Evolutionary conservation across 768 basidiomycete species (phyloP).

Genomic region (Tubosaeta sp.): DNA sequence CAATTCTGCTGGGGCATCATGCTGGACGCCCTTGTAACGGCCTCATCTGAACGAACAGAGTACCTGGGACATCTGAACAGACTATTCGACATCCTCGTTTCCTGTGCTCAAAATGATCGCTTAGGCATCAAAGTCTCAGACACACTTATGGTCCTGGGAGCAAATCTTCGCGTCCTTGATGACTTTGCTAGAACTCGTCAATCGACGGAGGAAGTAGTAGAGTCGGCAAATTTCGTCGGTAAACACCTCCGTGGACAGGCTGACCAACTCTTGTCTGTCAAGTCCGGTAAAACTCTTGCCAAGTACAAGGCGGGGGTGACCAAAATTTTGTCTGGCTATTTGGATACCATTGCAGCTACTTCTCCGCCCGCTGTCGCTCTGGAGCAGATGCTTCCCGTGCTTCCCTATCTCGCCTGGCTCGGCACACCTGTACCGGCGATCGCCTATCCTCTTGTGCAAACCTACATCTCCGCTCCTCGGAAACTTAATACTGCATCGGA

Average conservation of each 20-base stretch:
- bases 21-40: conserved; percentile 49
- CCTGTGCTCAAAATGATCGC: conserved; percentile 33
- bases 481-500: conserved; percentile 35
- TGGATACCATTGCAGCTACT: conserved; percentile 8
- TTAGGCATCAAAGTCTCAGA: conserved; percentile 35
- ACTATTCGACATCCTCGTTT: conserved; percentile 41
- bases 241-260: conserved; percentile 7
- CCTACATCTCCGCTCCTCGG: conserved; percentile 39
- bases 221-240: conserved; percentile 26
- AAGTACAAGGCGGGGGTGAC: conserved; percentile 13
- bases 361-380: not conserved
- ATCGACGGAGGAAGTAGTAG: conserved; percentile 9
- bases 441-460: conserved; percentile 39
- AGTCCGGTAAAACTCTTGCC: conserved; percentile 9
- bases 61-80: conserved; percentile 54
- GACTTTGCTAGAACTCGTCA: conserved; percentile 1
- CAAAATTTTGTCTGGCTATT: conserved; percentile 17
- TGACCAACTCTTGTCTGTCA: conserved; percentile 11
- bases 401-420: conserved; percentile 32
- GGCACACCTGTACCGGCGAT: conserved; percentile 34
- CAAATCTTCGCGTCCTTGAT: conserved; percentile 37
- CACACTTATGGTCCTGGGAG: conserved; percentile 40
- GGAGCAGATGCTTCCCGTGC: conserved; percentile 10
- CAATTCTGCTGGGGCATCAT: conserved; percentile 53
- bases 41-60: conserved; percentile 26